Evolutionary conservation across 2,329 filamentous ascomycete species (phyloP).

Genomic region (Claviceps africana): DNA sequence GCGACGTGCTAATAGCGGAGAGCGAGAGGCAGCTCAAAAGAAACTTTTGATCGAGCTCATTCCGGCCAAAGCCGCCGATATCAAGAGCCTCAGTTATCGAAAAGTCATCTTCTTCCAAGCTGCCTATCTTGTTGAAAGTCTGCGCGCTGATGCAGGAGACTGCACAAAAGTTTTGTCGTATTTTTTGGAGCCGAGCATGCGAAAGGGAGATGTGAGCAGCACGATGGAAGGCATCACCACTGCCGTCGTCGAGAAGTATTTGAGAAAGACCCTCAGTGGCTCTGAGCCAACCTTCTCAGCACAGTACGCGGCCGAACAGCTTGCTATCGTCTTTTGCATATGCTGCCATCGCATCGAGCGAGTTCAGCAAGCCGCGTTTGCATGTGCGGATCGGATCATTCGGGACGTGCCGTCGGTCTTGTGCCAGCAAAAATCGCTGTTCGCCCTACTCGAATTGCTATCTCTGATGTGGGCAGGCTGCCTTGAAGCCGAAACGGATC

Average conservation of each 20-base stretch:
- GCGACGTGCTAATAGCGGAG: conserved; percentile 67
- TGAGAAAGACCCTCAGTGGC: conserved; percentile 60
- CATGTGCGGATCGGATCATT: conserved; percentile 76
- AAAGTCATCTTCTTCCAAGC: conserved; percentile 88
- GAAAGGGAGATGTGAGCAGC: conserved; percentile 46
- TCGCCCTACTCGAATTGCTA: conserved; percentile 80
- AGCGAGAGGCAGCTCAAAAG: conserved; percentile 69
- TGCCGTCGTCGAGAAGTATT: conserved; percentile 66
- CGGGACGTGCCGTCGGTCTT: conserved; percentile 73
- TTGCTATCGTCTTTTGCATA: conserved; percentile 69
- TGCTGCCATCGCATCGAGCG: conserved; percentile 90
- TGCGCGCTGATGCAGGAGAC: conserved; percentile 75
- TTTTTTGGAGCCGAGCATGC: conserved; percentile 83
- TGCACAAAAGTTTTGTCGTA: conserved; percentile 84
- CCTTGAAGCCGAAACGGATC: conserved; percentile 83
- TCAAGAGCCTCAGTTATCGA: conserved; percentile 71
- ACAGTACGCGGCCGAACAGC: conserved; percentile 75
- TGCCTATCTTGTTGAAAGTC: conserved; percentile 73
- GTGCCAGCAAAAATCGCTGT: conserved; percentile 80
- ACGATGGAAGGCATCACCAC: conserved; percentile 50
- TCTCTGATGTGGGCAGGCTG: conserved; percentile 94
- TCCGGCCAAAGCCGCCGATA: conserved; percentile 62
- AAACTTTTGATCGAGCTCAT: conserved; percentile 60
- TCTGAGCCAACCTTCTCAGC: conserved; percentile 70
- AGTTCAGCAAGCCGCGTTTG: conserved; percentile 75